phyloP scores from a whole-genome alignment of 345 rosid genomes.

The Gossypium sturtianum region DNA sequence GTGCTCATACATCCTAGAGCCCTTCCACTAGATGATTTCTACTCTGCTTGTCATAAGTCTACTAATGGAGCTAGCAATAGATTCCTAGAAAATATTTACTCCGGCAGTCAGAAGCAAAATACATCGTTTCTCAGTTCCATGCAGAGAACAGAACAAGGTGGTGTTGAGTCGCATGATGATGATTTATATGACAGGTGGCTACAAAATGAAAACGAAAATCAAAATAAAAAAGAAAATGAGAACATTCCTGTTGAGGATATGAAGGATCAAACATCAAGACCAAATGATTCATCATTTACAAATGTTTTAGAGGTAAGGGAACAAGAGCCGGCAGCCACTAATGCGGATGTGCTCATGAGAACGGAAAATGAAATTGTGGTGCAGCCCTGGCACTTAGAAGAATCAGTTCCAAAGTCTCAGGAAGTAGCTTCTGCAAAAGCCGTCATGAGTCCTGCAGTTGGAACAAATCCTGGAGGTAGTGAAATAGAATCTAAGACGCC shows the following conservation, averaged over 20 bases:
- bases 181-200: slow-evolving; percentile 34
- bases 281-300: slow-evolving; percentile 16
- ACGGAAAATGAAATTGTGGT: slow-evolving; percentile 22
- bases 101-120: slow-evolving; percentile 23
- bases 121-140: slow-evolving; percentile 21
- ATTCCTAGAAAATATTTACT: slow-evolving; percentile 17
- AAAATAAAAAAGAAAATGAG: slow-evolving; percentile 17
- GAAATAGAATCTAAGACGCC: slow-evolving; percentile 8
- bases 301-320: slow-evolving; percentile 18
- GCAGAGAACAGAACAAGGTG: slow-evolving; percentile 10
- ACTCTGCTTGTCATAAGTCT: slow-evolving; percentile 16
- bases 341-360: slow-evolving; percentile 19
- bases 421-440: slow-evolving; percentile 25
- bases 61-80: slow-evolving; percentile 17
- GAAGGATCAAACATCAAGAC: not conserved
- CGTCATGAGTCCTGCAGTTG: slow-evolving; percentile 8
- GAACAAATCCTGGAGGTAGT: not conserved
- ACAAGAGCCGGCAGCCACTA: slow-evolving; percentile 20
- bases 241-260: slow-evolving; percentile 16
- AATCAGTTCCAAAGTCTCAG: slow-evolving; percentile 19
- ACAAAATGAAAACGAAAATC: slow-evolving; percentile 18
- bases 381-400: slow-evolving; percentile 25
- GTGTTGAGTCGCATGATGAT: slow-evolving; percentile 34
- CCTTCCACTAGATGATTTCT: slow-evolving; percentile 4
- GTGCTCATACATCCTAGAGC: slow-evolving; percentile 50